phyloP scores from a whole-genome alignment of 495 filamentous ascomycete species.

The Clavariopsis aquatica region DNA sequence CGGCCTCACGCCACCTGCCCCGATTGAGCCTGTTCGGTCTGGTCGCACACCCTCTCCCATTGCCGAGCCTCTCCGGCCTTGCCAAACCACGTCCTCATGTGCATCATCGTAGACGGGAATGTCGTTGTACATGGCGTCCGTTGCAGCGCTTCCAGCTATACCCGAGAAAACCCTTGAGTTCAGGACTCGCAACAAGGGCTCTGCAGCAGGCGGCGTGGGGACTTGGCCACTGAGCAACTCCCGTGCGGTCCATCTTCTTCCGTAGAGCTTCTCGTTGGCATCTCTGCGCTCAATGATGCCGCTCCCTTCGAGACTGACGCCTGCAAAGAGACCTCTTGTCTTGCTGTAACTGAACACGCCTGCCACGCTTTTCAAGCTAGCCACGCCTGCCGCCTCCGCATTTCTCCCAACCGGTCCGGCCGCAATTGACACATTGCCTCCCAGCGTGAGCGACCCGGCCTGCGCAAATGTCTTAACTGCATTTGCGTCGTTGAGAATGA shows the following conservation, averaged over 20 bases:
- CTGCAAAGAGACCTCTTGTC: slow-evolving; percentile 95
- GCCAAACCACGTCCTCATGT: slow-evolving; percentile 93
- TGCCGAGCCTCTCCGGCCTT: slow-evolving; percentile 71
- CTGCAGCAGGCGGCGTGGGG: slow-evolving; percentile 76
- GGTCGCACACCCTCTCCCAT: slow-evolving; percentile 72
- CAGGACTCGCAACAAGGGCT: slow-evolving; percentile 79
- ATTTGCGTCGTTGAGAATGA: slow-evolving; percentile 90
- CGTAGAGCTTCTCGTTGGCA: slow-evolving; percentile 95
- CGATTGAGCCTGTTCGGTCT: slow-evolving; percentile 53
- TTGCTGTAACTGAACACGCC: slow-evolving; percentile 96
- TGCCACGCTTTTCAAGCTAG: slow-evolving; percentile 83
- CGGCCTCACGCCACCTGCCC: slow-evolving; percentile 8
- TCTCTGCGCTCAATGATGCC: slow-evolving; percentile 90
- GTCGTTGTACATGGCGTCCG: slow-evolving; percentile 88
- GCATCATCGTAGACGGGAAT: slow-evolving; percentile 86
- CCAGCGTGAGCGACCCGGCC: slow-evolving; percentile 83
- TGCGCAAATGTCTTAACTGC: slow-evolving; percentile 96
- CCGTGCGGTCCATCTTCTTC: slow-evolving; percentile 72
- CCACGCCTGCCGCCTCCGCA: slow-evolving; percentile 93
- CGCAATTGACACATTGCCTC: slow-evolving; percentile 94
- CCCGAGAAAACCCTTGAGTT: slow-evolving; percentile 82
- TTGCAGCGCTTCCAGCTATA: slow-evolving; percentile 50
- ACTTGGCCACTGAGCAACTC: slow-evolving; percentile 79
- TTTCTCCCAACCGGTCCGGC: slow-evolving; percentile 92
- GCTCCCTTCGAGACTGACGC: slow-evolving; percentile 89